A percentile compares a stretch with the other conserved stretches of the same genome.
phyloP scores from a whole-genome alignment of 2,329 filamentous ascomycete genomes.

The Penicillium sp. region DNA sequence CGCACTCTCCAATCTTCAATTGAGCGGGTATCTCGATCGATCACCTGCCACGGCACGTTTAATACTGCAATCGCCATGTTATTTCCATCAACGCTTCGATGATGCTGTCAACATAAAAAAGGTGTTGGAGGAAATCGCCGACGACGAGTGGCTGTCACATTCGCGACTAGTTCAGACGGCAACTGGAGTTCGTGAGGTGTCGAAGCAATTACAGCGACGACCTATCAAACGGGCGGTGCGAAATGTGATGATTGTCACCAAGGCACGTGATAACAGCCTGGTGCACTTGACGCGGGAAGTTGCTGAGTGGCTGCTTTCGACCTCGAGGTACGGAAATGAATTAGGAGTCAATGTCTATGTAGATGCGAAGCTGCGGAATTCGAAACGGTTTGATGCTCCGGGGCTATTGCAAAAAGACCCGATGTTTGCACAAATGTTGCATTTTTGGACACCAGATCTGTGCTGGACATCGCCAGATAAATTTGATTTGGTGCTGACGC shows the following conservation, averaged over 20 bases:
- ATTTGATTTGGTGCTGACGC: conserved; percentile 87
- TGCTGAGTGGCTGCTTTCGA: conserved; percentile 75
- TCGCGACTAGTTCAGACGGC: conserved; percentile 91
- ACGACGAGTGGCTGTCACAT: conserved; percentile 81
- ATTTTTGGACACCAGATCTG: conserved; percentile 92
- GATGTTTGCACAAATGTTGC: conserved; percentile 72
- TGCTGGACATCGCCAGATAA: conserved; percentile 91
- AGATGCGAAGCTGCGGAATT: conserved; percentile 84
- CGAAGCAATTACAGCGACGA: conserved; percentile 82
- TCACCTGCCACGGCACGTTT: conserved; percentile 44
- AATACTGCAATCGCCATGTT: conserved; percentile 82
- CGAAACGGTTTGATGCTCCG: conserved; percentile 74
- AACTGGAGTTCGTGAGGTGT: conserved; percentile 87
- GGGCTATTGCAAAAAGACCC: conserved; percentile 64
- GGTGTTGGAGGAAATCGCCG: conserved; percentile 85
- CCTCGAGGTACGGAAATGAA: conserved; percentile 78
- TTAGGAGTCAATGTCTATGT: conserved; percentile 95
- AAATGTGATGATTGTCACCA: conserved; percentile 97
- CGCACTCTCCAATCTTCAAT: conserved; percentile 47
- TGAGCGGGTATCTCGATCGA: conserved; percentile 37
- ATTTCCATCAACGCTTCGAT: conserved; percentile 94
- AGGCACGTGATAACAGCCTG: conserved; percentile 87
- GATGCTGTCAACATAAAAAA: conserved; percentile 91
- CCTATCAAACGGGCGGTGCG: conserved; percentile 85
- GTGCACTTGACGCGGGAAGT: conserved; percentile 83